These are phyloP conservation scores for Phaeosphaeriaceae sp. DNA, from an alignment of 2,329 filamentous ascomycete species.

Conservation along the genomic window DNA sequence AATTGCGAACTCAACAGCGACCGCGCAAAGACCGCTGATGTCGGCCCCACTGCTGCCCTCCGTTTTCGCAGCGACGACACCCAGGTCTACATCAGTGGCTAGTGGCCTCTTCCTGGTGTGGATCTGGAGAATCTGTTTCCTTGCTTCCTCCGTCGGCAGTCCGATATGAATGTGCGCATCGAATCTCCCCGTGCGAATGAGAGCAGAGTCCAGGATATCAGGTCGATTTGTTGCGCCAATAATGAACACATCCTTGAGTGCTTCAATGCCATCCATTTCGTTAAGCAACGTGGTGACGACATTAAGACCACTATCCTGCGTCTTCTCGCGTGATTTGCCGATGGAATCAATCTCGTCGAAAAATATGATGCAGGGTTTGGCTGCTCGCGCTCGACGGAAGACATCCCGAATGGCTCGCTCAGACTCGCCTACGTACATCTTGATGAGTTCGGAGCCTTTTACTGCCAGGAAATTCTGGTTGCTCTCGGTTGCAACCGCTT, in stretches of 20 bases:
- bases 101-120: constrained; percentile 70
- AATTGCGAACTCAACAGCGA: constrained; percentile 49
- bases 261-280: constrained; percentile 95
- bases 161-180: constrained; percentile 87
- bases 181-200: constrained; percentile 86
- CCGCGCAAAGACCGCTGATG: constrained; percentile 66
- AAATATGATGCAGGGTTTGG: constrained; percentile 91
- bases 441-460: constrained; percentile 90
- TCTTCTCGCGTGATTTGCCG: constrained; percentile 63
- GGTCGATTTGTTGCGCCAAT: constrained; percentile 93
- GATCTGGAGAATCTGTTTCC: constrained; percentile 78
- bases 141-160: constrained; percentile 75
- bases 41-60: constrained; percentile 89
- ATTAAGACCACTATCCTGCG: constrained; percentile 70
- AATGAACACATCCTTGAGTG: constrained; percentile 81
- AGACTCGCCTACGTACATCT: constrained; percentile 97
- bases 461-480: constrained; percentile 94
- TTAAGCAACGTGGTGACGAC: constrained; percentile 89
- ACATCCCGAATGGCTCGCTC: constrained; percentile 85
- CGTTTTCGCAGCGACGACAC: constrained; percentile 67
- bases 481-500: constrained; percentile 89
- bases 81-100: constrained; percentile 70
- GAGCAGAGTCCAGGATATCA: constrained; percentile 82
- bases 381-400: constrained; percentile 84
- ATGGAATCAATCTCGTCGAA: constrained; percentile 97